A percentile compares a stretch with the other conserved stretches of the same genome.
Conservation (phyloP, 805 yeast species). For the Kazachstania kunashirensis region DNA sequence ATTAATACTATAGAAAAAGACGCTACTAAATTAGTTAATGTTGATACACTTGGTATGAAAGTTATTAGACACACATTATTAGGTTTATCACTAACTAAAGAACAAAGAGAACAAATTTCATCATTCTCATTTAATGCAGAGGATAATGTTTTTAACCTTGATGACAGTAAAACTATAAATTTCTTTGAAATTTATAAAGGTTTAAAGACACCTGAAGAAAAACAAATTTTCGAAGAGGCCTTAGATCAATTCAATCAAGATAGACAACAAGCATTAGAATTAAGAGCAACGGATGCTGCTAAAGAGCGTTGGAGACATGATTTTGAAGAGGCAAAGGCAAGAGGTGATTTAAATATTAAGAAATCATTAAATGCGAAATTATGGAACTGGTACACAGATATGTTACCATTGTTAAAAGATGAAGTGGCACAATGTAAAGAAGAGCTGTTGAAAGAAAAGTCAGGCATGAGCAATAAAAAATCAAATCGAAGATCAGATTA, state of each 20-base stretch:
- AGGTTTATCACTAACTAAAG: slow-evolving; percentile 34
- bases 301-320: slow-evolving; percentile 82
- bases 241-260: slow-evolving; percentile 62
- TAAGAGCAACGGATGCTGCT: slow-evolving; percentile 73
- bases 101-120: slow-evolving; percentile 23
- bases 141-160: slow-evolving; percentile 27
- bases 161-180: slow-evolving; percentile 34
- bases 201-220: slow-evolving; percentile 40
- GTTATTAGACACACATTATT: slow-evolving; percentile 66
- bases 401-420: slow-evolving; percentile 59
- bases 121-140: slow-evolving; percentile 32
- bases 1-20: slow-evolving; percentile 44
- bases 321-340: slow-evolving; percentile 52
- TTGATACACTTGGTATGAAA: slow-evolving; percentile 67
- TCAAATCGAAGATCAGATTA: slow-evolving; percentile 37
- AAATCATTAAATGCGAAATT: slow-evolving; percentile 61
- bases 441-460: slow-evolving; percentile 21
- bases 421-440: slow-evolving; percentile 52
- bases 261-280: slow-evolving; percentile 69
- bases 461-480: neutral
- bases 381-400: slow-evolving; percentile 74
- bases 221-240: slow-evolving; percentile 49
- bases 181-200: slow-evolving; percentile 57
- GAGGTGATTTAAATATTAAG: slow-evolving; percentile 48
- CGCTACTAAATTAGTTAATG: slow-evolving; percentile 47